Conservation (phyloP, 768 basidiomycete genomes). For the Mrakia blollopis region DNA sequence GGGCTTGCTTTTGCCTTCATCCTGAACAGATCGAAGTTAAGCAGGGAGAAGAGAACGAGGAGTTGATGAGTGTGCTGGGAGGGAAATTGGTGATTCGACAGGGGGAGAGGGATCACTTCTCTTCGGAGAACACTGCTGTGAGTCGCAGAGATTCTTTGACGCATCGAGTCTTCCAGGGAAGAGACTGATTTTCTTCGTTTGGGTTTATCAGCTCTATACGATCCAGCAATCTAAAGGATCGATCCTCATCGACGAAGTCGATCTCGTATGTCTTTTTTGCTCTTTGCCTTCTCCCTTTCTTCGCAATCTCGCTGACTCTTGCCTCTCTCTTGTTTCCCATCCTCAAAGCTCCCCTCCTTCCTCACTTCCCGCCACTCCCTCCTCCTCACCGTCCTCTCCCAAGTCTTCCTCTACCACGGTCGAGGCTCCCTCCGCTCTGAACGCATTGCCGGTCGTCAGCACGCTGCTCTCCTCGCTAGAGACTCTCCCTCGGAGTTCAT, state of each 20-base stretch:
- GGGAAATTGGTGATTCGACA: neutral
- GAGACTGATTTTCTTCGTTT: neutral
- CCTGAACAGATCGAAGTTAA: neutral
- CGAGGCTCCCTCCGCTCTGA: constrained; percentile 8
- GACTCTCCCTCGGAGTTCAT: neutral
- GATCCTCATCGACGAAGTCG: constrained; percentile 13
- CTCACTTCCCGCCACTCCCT: constrained; percentile 26
- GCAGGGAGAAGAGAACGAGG: neutral
- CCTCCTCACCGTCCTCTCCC: constrained; percentile 23
- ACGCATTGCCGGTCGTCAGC: neutral
- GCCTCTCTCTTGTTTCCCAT: neutral
- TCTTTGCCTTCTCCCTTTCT: neutral
- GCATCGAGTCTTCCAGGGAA: too few relatives aligned
- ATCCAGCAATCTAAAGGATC: neutral
- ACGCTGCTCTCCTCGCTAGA: neutral
- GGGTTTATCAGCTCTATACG: neutral
- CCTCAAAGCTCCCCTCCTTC: neutral
- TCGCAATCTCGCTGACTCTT: neutral
- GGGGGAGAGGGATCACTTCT: constrained; percentile 4
- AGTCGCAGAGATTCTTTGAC: neutral
- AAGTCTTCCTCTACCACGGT: constrained; percentile 18
- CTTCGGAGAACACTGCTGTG: constrained; percentile 8
- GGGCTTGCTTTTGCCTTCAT: neutral
- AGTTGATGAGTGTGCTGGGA: neutral
- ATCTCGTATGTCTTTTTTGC: neutral